phyloP scores from a whole-genome alignment of 495 filamentous ascomycete genomes.

The Penicillium longicatenatum region DNA sequence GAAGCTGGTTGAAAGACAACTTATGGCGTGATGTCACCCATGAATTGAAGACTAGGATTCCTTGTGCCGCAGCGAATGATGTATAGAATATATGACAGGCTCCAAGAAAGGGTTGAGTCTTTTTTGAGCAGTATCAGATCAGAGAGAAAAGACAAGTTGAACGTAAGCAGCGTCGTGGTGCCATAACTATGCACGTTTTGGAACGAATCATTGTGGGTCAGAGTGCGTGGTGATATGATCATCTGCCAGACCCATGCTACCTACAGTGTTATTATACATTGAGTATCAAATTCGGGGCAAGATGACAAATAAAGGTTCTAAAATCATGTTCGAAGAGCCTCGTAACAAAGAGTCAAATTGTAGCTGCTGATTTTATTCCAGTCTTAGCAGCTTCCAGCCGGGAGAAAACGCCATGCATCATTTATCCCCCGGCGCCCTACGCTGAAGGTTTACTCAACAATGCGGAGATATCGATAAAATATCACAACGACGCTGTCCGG shows the following conservation, averaged over 20 bases:
- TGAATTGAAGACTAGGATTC: background rate
- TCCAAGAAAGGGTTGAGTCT: background rate
- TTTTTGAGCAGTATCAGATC: background rate
- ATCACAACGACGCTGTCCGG: too few species aligned
- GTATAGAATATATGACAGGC: background rate
- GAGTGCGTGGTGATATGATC: slow-evolving; percentile 6
- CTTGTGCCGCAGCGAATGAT: background rate
- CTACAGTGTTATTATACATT: too few species aligned
- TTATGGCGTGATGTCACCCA: background rate
- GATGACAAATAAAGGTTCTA: background rate
- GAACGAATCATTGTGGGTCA: background rate
- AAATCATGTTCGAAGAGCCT: too few species aligned
- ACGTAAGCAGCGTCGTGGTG: background rate
- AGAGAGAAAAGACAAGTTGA: background rate
- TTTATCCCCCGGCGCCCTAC: too few species aligned
- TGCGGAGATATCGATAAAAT: too few species aligned
- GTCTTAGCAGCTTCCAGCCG: too few species aligned
- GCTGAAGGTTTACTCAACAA: too few species aligned
- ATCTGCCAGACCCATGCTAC: background rate
- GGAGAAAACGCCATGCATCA: too few species aligned
- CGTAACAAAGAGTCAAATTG: too few species aligned
- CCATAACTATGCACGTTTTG: background rate
- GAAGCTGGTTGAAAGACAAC: background rate
- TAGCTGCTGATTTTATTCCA: too few species aligned
- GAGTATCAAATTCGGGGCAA: background rate